Conservation (phyloP, 2,329 filamentous ascomycete species). For the Fusarium irregulare region DNA sequence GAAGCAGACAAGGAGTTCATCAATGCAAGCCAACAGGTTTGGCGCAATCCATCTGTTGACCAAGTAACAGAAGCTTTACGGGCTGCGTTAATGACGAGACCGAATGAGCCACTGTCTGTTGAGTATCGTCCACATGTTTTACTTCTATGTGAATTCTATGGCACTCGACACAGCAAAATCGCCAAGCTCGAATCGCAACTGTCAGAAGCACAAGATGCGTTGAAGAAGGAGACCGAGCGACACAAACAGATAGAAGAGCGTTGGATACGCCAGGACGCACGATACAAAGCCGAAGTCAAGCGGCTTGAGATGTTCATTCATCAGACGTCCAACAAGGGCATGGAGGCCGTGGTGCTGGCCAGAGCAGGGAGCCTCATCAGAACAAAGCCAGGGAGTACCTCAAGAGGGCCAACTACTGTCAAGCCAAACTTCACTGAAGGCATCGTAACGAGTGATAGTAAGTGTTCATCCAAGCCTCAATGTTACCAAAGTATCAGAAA, state of each 20-base stretch:
- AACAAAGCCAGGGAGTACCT: background rate
- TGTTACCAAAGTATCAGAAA: background rate
- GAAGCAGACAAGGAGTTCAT: constrained; percentile 31
- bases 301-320: constrained; percentile 50
- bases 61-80: constrained; percentile 60
- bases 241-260: constrained; percentile 42
- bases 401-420: background rate
- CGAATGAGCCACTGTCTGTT: constrained; percentile 52
- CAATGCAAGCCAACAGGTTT: constrained; percentile 41
- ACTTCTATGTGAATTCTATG: constrained; percentile 53
- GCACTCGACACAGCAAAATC: constrained; percentile 44
- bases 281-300: constrained; percentile 48
- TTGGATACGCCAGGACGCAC: constrained; percentile 41
- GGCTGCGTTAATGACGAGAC: constrained; percentile 54
- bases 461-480: background rate
- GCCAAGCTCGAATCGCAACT: constrained; percentile 52
- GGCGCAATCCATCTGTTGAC: constrained; percentile 57
- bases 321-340: constrained; percentile 55
- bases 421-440: background rate
- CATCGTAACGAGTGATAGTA: background rate
- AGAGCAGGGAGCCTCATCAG: constrained; percentile 55
- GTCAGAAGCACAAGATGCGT: constrained; percentile 51
- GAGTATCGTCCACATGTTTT: constrained; percentile 58
- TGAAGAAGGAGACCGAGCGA: constrained; percentile 51
- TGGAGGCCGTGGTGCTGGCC: constrained; percentile 59